These are phyloP conservation scores for Ophiostoma tasmaniense DNA, from an alignment of 2,329 filamentous ascomycete species.

Conservation along the genomic window DNA sequence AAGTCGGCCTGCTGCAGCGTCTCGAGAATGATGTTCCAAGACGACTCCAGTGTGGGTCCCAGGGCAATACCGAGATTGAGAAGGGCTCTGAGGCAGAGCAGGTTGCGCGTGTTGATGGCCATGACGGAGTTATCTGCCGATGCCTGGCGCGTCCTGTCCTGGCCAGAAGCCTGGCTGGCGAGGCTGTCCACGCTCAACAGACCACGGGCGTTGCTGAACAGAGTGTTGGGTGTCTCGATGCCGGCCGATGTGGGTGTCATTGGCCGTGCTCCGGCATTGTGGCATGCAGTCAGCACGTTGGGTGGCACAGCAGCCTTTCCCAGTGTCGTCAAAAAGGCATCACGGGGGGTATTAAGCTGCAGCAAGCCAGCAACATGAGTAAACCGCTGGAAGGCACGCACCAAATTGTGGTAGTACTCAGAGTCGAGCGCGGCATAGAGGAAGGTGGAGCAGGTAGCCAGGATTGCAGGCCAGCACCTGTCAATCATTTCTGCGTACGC, in stretches of 20 bases:
- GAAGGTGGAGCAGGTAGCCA: constrained; percentile 93
- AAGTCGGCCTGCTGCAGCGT: constrained; percentile 90
- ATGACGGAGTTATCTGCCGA: constrained; percentile 46
- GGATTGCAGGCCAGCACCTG: constrained; percentile 88
- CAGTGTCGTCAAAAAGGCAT: constrained; percentile 89
- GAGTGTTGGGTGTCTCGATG: constrained; percentile 44
- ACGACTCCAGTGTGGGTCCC: constrained; percentile 72
- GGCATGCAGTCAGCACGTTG: constrained; percentile 57
- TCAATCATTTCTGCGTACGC: constrained; percentile 77
- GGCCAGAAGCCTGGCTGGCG: constrained; percentile 47
- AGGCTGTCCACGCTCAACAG: constrained; percentile 66
- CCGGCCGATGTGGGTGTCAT: constrained; percentile 35
- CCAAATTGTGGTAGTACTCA: constrained; percentile 86
- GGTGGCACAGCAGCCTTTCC: constrained; percentile 88
- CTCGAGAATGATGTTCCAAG: constrained; percentile 87
- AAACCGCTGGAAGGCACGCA: constrained; percentile 89
- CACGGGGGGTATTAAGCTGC: constrained; percentile 73
- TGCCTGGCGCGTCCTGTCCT: constrained; percentile 51
- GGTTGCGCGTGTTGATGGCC: constrained; percentile 74
- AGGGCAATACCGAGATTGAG: constrained; percentile 94
- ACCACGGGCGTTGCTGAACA: constrained; percentile 63
- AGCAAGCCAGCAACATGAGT: constrained; percentile 89
- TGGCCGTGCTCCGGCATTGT: constrained; percentile 41
- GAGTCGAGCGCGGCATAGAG: constrained; percentile 84
- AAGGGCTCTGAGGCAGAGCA: constrained; percentile 81